phyloP scores from a whole-genome alignment of 306 rosid genomes.

The Dalbergia oliveri region DNA sequence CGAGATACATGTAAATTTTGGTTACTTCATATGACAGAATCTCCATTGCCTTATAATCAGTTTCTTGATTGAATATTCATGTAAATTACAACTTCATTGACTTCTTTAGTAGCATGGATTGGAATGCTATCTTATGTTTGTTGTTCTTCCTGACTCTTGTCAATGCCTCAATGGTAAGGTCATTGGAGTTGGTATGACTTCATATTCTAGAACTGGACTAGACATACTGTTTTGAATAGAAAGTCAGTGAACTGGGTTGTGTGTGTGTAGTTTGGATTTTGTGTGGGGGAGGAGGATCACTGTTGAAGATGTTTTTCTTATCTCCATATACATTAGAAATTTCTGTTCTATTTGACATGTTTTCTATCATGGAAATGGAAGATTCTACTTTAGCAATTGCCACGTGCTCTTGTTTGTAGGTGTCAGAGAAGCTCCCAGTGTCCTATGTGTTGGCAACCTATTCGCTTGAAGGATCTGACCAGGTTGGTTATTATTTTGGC shows the following conservation, averaged over 20 bases:
- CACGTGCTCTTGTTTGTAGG: constrained; percentile 57
- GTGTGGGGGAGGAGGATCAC: constrained; percentile 16
- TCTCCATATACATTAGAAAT: constrained; percentile 12
- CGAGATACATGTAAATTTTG: background rate
- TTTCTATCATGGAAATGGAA: constrained; percentile 22
- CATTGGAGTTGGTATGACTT: background rate
- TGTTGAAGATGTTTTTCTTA: constrained; percentile 27
- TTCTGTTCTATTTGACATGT: background rate
- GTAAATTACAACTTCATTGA: constrained; percentile 11
- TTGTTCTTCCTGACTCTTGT: constrained; percentile 22
- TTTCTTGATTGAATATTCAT: constrained; percentile 3
- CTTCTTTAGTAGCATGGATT: constrained; percentile 1
- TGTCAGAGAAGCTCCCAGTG: constrained; percentile 96
- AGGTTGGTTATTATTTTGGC: constrained; percentile 62
- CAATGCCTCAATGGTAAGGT: constrained; percentile 13
- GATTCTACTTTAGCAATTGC: constrained; percentile 17
- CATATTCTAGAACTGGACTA: background rate
- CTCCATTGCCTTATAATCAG: constrained; percentile 1
- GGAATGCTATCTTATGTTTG: constrained; percentile 25
- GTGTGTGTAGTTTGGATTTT: constrained; percentile 20
- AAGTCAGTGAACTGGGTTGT: constrained; percentile 14
- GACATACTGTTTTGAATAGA: constrained; percentile 10
- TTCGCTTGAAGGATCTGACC: constrained; percentile 81
- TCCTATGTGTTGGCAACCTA: constrained; percentile 95
- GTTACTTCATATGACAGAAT: background rate